Base-by-base conservation (phyloP, 306 rosid species). In the Acmispon strigosus region DNA sequence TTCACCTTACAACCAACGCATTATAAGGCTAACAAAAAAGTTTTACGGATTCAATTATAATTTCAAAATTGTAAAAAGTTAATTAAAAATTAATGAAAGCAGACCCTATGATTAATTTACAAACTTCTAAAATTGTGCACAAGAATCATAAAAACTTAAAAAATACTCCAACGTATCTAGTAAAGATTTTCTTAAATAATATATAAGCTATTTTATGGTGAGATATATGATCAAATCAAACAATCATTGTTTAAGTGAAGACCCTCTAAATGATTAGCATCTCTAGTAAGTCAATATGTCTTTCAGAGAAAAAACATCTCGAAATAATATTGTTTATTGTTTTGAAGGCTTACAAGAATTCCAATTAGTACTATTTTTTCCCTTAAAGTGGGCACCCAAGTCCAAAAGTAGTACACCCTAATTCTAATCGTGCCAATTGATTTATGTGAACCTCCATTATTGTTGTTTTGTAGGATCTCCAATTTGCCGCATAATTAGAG, bases 351-450 rank as follows among this genome's bases (percentile, higher is more conserved):
- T 11, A 11, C 16, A 32, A 58, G 2, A 16, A 48, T n/a, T 17
- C 41, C 41, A 17, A 72, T 47, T 18, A 47, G 29, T 72, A 72
- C 29, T 37, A 47, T 60, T 72, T 4, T 48, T 39, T 44, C 49
- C 34, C 18, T 36, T 72, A 58, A 45, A 58, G 37, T 7, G 60
- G 69, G 11, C 2, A 44, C 49, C 57, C 8, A 47, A 65, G 45
- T 65, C 62, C 19, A 65, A 64, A 65, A 72, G 44, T 36, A 58
- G 29, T 72, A 74, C 69, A 16, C 10, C 62, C 63, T 10, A 59
- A 34, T 59, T 36, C 11, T 48, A 59, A 12, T 42, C 16, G 19
- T 50, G 42, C 53, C n/a, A 29, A 42, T 41, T 44, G 67, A 71
- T 19, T 32, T 64, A 39, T 19, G 24, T 43, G 47, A 7, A 0